These are phyloP conservation scores for Tylopilus sp. DNA, from an alignment of 1,284 basidiomycete species.

Conservation along the genomic window DNA sequence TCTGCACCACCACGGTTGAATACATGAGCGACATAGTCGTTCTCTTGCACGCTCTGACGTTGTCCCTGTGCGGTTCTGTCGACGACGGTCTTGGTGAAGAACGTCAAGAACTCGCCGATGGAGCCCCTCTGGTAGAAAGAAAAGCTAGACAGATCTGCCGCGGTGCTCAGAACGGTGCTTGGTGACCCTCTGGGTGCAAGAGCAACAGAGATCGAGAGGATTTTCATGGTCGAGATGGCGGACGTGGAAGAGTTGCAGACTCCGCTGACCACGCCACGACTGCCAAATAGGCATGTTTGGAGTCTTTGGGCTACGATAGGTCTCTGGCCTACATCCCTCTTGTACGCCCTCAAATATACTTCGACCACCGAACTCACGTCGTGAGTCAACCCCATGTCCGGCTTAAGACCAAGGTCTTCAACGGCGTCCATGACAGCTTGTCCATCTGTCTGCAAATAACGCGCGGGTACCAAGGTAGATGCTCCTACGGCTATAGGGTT, in stretches of 20 bases:
- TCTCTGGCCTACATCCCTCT: constrained; percentile 34
- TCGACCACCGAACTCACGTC: constrained; percentile 29
- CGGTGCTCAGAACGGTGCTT: constrained; percentile 75
- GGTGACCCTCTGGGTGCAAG: constrained; percentile 67
- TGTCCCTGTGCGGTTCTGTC: constrained; percentile 91
- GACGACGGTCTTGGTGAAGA: constrained; percentile 93
- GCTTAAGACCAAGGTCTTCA: constrained; percentile 65
- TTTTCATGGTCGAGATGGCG: constrained; percentile 65
- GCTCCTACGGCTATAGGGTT: constrained; percentile 58
- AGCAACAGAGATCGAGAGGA: constrained; percentile 74
- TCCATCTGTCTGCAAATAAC: constrained; percentile 42
- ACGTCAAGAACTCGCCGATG: constrained; percentile 90
- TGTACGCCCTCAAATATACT: constrained; percentile 37
- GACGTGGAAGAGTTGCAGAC: constrained; percentile 11
- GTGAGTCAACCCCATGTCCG: constrained; percentile 55
- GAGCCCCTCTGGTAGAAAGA: constrained; percentile 94
- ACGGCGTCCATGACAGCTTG: constrained; percentile 61
- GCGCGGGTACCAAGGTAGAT: constrained; percentile 31
- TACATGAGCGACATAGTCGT: constrained; percentile 94
- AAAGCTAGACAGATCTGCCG: constrained; percentile 92
- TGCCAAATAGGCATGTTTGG: constrained; percentile 19
- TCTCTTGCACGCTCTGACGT: constrained; percentile 95
- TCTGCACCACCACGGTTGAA: constrained; percentile 88
- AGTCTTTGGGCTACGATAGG: constrained; percentile 23
- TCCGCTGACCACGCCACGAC: constrained; percentile 1